Evolutionary conservation across 805 yeast species (phyloP), one percentile per base, ranked within the genome.

Genomic region (Wickerhamiella lipophila): DNA sequence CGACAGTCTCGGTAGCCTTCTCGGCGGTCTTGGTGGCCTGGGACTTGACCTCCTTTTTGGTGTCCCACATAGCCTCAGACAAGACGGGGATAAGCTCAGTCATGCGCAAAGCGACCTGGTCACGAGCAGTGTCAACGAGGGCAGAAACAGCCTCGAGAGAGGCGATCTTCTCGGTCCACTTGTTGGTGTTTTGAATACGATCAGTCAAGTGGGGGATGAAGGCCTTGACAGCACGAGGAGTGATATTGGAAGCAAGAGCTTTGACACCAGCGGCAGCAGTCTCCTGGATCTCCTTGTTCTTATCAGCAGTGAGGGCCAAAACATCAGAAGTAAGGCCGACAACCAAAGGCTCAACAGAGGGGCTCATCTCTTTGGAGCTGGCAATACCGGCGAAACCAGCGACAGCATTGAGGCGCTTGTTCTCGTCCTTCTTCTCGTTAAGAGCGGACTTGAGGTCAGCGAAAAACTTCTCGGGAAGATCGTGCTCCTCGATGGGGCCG

Each of bases 11-110:
- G 64, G 98, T 92, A 61, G 95, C 81, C 74, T 86, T 85, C 71
- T 88, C 77, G 79, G 92, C 87, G 71, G 97, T 86, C 64, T 80
- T 81, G 62, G 92, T 83, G 58, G 99, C 97, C 68, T 94, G 95
- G 61, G 76, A 78, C 82, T 92, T 92, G 68, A 92, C 98, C 67
- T 92, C 97, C 73, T 78, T 76, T 81, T 92, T 92, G 73, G 99
- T 92, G 74, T 92, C 98, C 99, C 99, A 92, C 97, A 92, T 92
- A 64, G 96, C 86, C 77, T 92, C 99, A 62, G 98, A 92, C 64
- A 92, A 76, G 60, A 82, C 92, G 71, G 99, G 98, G 65, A 92
- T 89, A 70, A 92, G 80, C 78, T 92, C 97, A 65, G 97, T 95
- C 97, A 92, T 92, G 79, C 98, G 87, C 65, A 92, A 78, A 62